Base-by-base conservation (phyloP, 768 basidiomycete genomes). In the Podaxis pistillaris region DNA sequence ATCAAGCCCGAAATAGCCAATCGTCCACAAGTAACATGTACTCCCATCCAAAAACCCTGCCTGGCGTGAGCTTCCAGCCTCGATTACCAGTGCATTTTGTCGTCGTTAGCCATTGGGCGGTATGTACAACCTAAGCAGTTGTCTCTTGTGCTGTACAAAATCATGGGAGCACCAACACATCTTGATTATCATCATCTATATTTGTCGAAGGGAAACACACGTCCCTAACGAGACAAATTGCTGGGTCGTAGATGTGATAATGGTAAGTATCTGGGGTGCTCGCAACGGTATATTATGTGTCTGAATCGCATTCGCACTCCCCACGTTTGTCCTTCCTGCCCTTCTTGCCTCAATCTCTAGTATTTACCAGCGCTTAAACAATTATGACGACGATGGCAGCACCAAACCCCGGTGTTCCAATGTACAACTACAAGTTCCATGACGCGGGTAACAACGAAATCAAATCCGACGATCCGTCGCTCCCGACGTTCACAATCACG, bases 391-490 rank as follows among this genome's bases (percentile, higher is more conserved):
- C 33, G 2, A 56, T 41, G 28, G 19, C 60, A 46, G 26, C 60
- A n/a, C 46, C 30, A 1, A 37, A 12, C 17, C 5, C n/a, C 30
- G 12, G 4, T 22, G 40, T 55, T 7, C 38, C 33, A 12, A 53
- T 22, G 12, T 64, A 58, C 41, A 55, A n/a, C n/a, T 64, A 40
- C 51, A 41, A 53, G 26, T 33, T 41, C 19, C 46, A 65, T 24
- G 64, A 65, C 37, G 38, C 62, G 2, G 64, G 66, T 22, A 67
- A 67, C 53, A 67, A 58, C n/a, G 41, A 47, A 36, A 61, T 55
- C n/a, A 53, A 30, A 26, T 19, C 37, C 44, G 53, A 53, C 17
- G 33, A 55, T 30, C 56, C 22, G 38, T 60, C 46, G 33, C 60
- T 65, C 19, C 64, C 36, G n/a, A 60, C 41, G 3, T 67, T 65